phyloP scores from a whole-genome alignment of 31 red algal genomes.

The Asparagopsis taxiformis region DNA sequence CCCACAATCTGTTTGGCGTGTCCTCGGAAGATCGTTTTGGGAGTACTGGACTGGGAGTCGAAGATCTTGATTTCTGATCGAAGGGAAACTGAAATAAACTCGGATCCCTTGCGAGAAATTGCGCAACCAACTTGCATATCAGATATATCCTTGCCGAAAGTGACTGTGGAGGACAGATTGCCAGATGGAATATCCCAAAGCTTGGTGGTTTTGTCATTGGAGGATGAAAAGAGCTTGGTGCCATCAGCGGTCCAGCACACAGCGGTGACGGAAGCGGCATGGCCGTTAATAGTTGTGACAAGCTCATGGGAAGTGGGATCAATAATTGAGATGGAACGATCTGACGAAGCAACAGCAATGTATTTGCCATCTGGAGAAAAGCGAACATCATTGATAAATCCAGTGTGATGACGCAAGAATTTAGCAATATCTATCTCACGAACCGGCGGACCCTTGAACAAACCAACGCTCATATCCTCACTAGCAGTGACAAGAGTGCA shows the following conservation, averaged over 20 bases:
- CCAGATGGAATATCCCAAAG: conserved; percentile 49
- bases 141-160: conserved; percentile 54
- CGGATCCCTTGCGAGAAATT: conserved; percentile 11
- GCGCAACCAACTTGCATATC: conserved; percentile 84
- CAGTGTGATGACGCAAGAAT: conserved; percentile 55
- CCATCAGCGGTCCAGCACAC: conserved; percentile 50
- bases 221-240: conserved; percentile 29
- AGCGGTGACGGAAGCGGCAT: conserved; percentile 60
- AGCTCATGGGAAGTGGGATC: conserved; percentile 28
- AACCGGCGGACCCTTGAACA: conserved; percentile 74
- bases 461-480: conserved; percentile 73
- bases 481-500: conserved; percentile 31
- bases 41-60: conserved; percentile 10
- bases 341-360: conserved; percentile 57
- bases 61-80: conserved; percentile 44
- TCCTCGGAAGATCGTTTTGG: conserved; percentile 36
- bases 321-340: conserved; percentile 37
- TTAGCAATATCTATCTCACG: conserved; percentile 49
- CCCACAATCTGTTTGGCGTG: conserved; percentile 82
- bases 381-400: conserved; percentile 61
- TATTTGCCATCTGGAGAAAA: conserved; percentile 54
- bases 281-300: conserved; percentile 31
- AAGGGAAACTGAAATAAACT: conserved; percentile 60
- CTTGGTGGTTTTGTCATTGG: conserved; percentile 74
- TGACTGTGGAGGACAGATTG: conserved; percentile 32